Conservation (phyloP, 805 yeast species). For the Starmerella cellae region DNA sequence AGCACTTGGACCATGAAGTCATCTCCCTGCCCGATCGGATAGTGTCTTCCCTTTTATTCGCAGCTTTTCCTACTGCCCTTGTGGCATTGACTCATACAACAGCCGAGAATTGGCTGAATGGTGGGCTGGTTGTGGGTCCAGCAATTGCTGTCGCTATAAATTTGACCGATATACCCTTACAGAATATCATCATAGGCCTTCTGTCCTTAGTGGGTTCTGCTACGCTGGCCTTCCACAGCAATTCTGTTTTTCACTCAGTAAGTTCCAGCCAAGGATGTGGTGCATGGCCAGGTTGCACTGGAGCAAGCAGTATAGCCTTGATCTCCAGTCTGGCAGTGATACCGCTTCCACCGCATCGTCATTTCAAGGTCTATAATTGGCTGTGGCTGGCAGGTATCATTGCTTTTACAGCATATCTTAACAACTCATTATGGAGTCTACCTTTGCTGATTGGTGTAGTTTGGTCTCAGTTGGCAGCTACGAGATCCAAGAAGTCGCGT, state of each 20-base stretch:
- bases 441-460: slow-evolving; percentile 1
- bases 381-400: slow-evolving; percentile 1
- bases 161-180: neutral
- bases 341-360: neutral
- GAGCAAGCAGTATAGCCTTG: neutral
- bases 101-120: neutral
- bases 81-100: slow-evolving; percentile 5
- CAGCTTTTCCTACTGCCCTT: slow-evolving; percentile 11
- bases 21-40: slow-evolving; percentile 6
- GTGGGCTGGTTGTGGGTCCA: slow-evolving; percentile 7
- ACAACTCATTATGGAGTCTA: neutral
- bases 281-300: neutral
- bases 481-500: neutral
- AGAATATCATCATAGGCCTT: slow-evolving; percentile 2
- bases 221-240: neutral
- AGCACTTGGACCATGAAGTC: neutral
- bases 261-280: neutral
- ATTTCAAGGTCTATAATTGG: slow-evolving; percentile 2
- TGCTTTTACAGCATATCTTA: neutral
- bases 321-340: slow-evolving; percentile 1
- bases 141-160: slow-evolving; percentile 4
- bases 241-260: neutral
- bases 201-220: slow-evolving; percentile 5
- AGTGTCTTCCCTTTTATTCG: slow-evolving; percentile 5
- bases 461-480: slow-evolving; percentile 7